A percentile compares a stretch with the other conserved stretches of the same genome.
These are phyloP conservation scores for Nemania sp. DNA, from an alignment of 2,329 filamentous ascomycete genomes.

Conservation along the genomic window DNA sequence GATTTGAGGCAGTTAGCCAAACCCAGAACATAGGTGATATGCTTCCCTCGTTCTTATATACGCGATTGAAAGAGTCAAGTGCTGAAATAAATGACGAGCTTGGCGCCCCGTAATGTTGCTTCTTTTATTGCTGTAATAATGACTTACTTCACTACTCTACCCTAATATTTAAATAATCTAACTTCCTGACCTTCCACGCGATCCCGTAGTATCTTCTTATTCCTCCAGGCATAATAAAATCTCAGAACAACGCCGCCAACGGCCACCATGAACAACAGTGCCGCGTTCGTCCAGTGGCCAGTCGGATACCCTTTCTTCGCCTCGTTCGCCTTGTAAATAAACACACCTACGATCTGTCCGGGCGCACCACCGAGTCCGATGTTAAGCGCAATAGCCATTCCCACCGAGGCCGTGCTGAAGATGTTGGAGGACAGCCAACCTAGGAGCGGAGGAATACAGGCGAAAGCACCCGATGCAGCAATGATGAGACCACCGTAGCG, in stretches of 20 bases:
- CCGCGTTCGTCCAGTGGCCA: slow-evolving; percentile 69
- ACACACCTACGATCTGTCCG: slow-evolving; percentile 78
- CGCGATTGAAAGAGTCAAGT: neutral
- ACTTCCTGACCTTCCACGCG: slow-evolving; percentile 50
- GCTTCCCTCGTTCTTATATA: neutral
- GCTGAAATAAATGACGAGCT: neutral
- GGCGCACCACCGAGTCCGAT: slow-evolving; percentile 74
- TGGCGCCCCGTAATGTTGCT: neutral
- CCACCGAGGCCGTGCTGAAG: slow-evolving; percentile 72
- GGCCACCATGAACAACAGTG: slow-evolving; percentile 52
- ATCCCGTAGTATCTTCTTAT: slow-evolving; percentile 53
- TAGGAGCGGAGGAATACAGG: slow-evolving; percentile 75
- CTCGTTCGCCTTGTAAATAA: slow-evolving; percentile 77
- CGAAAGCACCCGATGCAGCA: slow-evolving; percentile 73
- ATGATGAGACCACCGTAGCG: slow-evolving; percentile 79
- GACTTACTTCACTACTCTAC: neutral
- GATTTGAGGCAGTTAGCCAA: neutral
- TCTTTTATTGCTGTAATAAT: neutral
- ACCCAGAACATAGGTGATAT: neutral
- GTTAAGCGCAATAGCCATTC: slow-evolving; percentile 77
- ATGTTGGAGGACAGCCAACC: slow-evolving; percentile 78
- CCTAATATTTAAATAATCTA: slow-evolving; percentile 56
- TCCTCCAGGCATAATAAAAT: slow-evolving; percentile 66
- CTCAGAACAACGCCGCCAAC: slow-evolving; percentile 55
- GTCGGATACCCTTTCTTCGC: slow-evolving; percentile 72